phyloP scores from a whole-genome alignment of 495 filamentous ascomycete species.

The Lichenothelia convexa region DNA sequence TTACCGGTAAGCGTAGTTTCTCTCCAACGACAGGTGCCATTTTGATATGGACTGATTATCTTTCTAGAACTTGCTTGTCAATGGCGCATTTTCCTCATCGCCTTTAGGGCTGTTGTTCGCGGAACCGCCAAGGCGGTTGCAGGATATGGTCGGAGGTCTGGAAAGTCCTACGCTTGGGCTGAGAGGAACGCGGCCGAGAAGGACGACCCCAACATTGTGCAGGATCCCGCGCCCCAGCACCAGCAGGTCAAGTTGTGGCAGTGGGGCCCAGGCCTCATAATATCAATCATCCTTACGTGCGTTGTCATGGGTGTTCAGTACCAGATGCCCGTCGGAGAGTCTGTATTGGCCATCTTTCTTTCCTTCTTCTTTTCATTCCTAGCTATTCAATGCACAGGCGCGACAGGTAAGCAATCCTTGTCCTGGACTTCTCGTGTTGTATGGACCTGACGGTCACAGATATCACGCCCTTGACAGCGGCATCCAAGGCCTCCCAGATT shows the following conservation, averaged over 20 bases:
- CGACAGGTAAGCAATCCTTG: constrained; percentile 21
- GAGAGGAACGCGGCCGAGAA: constrained; percentile 21
- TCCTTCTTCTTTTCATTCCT: constrained; percentile 54
- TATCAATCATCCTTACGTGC: constrained; percentile 33
- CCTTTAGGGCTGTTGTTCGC: constrained; percentile 31
- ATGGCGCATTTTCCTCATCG: constrained; percentile 39
- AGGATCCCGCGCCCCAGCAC: constrained; percentile 33
- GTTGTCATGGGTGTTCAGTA: constrained; percentile 42
- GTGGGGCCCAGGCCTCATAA: constrained; percentile 35
- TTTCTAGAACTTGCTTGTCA: constrained; percentile 37
- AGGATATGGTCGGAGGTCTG: constrained; percentile 17
- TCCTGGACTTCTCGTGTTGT: not conserved
- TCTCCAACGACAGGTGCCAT: too few species aligned
- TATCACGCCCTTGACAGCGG: constrained; percentile 43
- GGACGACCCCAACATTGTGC: constrained; percentile 19
- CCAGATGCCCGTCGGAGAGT: constrained; percentile 40
- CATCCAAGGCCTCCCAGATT: constrained; percentile 49
- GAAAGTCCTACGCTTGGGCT: constrained; percentile 30
- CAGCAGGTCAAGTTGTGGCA: constrained; percentile 45
- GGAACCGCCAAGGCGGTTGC: constrained; percentile 28
- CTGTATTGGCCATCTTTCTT: constrained; percentile 40
- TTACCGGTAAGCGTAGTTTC: constrained; percentile 23
- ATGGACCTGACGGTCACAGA: constrained; percentile 16
- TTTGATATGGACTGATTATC: too few species aligned
- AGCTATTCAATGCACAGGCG: constrained; percentile 43